Conservation (phyloP, 2,329 filamentous ascomycete genomes). For the Curvularia lunata region DNA sequence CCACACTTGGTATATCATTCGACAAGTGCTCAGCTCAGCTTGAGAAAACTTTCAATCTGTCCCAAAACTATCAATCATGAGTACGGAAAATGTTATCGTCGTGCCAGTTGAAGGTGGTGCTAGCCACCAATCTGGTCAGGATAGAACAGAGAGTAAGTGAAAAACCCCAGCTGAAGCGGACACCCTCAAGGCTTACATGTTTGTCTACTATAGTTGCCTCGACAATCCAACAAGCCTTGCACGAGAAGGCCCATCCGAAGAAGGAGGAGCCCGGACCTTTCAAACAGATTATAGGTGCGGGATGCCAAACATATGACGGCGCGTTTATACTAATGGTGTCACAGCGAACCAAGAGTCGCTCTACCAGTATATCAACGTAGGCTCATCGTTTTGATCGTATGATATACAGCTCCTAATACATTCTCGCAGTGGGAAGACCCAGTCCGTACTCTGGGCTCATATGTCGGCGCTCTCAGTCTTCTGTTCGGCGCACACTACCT, state of each 20-base stretch:
- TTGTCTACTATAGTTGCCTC: not conserved
- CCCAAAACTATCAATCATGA: not conserved
- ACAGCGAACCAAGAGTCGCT: not conserved
- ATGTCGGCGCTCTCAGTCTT: not conserved
- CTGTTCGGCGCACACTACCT: constrained; percentile 7
- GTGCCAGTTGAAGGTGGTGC: not conserved
- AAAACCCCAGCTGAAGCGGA: not conserved
- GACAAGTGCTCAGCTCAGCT: not conserved
- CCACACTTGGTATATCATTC: not conserved
- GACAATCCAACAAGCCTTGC: not conserved
- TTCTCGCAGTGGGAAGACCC: not conserved
- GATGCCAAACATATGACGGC: not conserved
- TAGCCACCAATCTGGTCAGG: not conserved
- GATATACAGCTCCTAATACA: not conserved
- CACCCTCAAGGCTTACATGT: not conserved
- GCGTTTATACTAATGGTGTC: not conserved
- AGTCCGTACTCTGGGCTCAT: not conserved
- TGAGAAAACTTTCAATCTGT: not conserved
- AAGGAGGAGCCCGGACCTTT: not conserved
- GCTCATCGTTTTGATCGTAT: not conserved
- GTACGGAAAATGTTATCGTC: not conserved
- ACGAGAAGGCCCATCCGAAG: not conserved
- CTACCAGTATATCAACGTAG: not conserved
- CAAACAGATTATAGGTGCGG: not conserved
- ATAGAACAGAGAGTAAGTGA: not conserved